phyloP scores from a whole-genome alignment of 441 rosid species.

The Corymbia calophylla region DNA sequence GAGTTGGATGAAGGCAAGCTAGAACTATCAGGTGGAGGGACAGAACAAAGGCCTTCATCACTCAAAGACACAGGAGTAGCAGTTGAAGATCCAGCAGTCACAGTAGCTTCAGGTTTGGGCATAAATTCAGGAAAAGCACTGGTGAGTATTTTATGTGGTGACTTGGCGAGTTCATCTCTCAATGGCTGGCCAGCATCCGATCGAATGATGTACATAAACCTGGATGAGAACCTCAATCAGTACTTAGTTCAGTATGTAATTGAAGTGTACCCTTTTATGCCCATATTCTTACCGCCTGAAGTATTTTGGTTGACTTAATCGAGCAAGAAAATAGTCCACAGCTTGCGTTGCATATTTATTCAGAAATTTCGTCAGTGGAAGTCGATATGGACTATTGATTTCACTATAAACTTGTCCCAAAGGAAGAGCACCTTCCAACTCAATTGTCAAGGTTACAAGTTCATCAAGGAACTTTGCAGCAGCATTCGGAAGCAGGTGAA shows the following conservation, averaged over 20 bases:
- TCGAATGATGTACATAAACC: slow-evolving; percentile 90
- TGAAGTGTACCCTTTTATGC: slow-evolving; percentile 1
- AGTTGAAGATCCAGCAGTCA: slow-evolving; percentile 42
- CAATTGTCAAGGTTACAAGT: slow-evolving; percentile 88
- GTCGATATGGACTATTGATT: slow-evolving; percentile 97
- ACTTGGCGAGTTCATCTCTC: slow-evolving; percentile 96
- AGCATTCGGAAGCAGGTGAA: slow-evolving; percentile 97
- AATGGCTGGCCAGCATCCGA: slow-evolving; percentile 97
- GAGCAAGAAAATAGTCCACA: slow-evolving; percentile 96
- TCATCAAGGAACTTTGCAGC: slow-evolving; percentile 97
- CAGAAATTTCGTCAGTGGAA: slow-evolving; percentile 89
- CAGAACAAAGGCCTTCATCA: slow-evolving; percentile 40
- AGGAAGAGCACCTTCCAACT: slow-evolving; percentile 92
- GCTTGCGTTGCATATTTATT: slow-evolving; percentile 92
- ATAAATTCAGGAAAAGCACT: slow-evolving; percentile 78
- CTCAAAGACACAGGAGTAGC: slow-evolving; percentile 50
- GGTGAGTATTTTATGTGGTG: slow-evolving; percentile 83
- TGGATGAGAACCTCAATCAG: slow-evolving; percentile 18
- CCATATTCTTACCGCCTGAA: slow-evolving; percentile 70
- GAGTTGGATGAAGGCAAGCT: slow-evolving; percentile 34
- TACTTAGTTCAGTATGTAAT: background rate
- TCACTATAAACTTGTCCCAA: slow-evolving; percentile 92
- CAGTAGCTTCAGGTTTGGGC: slow-evolving; percentile 53
- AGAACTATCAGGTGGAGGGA: slow-evolving; percentile 43
- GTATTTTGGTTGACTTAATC: slow-evolving; percentile 85